Conservation (phyloP, 768 basidiomycete species). For the Leccinum incarnatum region DNA sequence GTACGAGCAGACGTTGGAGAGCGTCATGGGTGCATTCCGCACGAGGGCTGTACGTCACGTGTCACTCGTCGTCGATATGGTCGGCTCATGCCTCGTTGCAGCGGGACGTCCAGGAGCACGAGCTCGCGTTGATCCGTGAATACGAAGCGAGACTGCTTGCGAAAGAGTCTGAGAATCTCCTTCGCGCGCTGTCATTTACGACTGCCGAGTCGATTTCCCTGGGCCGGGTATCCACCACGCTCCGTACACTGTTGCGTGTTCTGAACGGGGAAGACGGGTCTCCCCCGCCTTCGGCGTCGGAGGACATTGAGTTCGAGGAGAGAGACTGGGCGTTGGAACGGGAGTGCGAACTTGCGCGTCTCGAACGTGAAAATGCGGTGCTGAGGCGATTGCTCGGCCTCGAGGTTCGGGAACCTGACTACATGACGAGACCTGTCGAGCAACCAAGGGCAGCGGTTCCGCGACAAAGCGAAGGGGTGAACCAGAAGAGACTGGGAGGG, state of each 20-base stretch:
- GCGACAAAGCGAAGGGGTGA: constrained; percentile 11
- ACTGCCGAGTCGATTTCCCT: constrained; percentile 68
- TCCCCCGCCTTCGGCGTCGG: background rate
- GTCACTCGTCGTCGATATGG: background rate
- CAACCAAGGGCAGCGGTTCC: constrained; percentile 13
- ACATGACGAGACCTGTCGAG: constrained; percentile 6
- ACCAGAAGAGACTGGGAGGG: constrained; percentile 32
- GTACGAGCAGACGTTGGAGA: constrained; percentile 95
- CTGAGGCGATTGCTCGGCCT: constrained; percentile 70
- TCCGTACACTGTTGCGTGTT: constrained; percentile 68
- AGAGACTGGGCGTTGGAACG: constrained; percentile 76
- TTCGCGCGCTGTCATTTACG: constrained; percentile 54
- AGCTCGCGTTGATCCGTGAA: constrained; percentile 84
- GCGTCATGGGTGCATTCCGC: constrained; percentile 88
- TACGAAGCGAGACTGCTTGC: constrained; percentile 84
- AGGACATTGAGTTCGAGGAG: constrained; percentile 24
- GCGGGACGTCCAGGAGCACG: constrained; percentile 92
- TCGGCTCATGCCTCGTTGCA: constrained; percentile 29
- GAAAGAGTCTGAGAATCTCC: constrained; percentile 66
- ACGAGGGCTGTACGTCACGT: constrained; percentile 74
- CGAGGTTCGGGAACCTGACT: constrained; percentile 28
- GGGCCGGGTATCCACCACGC: constrained; percentile 61
- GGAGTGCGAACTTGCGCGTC: constrained; percentile 83
- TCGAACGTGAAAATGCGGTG: constrained; percentile 86
- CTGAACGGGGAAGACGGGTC: constrained; percentile 61